These are phyloP conservation scores for Claviceps sp. DNA, from an alignment of 2,329 filamentous ascomycete genomes.

Conservation along the genomic window DNA sequence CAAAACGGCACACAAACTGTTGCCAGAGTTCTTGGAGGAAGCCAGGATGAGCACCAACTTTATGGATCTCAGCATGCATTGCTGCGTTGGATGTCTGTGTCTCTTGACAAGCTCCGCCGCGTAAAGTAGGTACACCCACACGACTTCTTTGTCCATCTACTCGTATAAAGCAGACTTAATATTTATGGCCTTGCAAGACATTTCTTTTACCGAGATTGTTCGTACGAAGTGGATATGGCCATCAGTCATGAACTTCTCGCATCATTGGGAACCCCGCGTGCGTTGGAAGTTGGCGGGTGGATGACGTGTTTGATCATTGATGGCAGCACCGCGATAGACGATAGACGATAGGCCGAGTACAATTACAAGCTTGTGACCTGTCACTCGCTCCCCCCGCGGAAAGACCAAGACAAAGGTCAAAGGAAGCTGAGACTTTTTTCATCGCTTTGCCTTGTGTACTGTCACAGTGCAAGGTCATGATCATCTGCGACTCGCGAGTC, in stretches of 20 bases:
- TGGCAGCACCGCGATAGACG: neutral
- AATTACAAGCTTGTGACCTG: neutral
- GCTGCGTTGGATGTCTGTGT: too few species aligned
- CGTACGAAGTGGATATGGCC: neutral
- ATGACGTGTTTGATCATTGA: neutral
- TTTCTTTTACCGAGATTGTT: neutral
- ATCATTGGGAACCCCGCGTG: too few species aligned
- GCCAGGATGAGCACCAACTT: neutral
- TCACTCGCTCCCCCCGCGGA: neutral
- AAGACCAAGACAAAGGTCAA: too few species aligned
- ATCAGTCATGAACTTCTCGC: neutral
- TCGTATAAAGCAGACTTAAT: too few species aligned
- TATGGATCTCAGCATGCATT: neutral
- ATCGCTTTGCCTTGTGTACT: too few species aligned
- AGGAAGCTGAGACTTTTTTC: too few species aligned
- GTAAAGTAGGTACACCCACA: too few species aligned
- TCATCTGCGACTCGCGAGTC: too few species aligned
- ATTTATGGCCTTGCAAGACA: neutral
- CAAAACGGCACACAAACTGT: neutral
- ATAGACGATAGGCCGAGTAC: neutral
- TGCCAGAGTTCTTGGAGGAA: neutral
- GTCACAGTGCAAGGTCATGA: too few species aligned
- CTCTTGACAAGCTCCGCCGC: too few species aligned
- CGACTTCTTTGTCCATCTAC: too few species aligned
- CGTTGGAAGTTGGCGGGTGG: too few species aligned